Base-by-base conservation (phyloP, 805 yeast genomes). In the Vanderwaltozyma verrucispora region DNA sequence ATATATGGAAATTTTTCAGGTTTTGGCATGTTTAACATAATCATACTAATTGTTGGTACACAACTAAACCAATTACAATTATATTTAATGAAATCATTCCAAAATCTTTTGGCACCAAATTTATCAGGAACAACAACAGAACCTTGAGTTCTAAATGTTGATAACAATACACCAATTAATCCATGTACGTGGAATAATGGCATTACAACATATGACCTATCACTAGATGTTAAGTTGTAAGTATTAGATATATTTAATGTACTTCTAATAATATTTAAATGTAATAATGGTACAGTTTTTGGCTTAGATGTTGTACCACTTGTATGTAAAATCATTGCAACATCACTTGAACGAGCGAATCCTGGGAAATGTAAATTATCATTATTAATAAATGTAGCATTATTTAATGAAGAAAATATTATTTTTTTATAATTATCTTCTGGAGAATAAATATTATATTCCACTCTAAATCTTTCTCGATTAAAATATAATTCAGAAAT, bases 171-270 rank as follows among this genome's bases (percentile, higher is more conserved):
- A 40, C 82, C 80, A 44, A 78, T 69, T 33, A 80, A 60, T 0
- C 88, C 88, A 52, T 80, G 88, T 26, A 80, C 86, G 50, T 80
- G 88, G 67, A 80, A 80, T 28, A 80, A 58, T 1, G 88, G 88
- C 88, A 80, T 80, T 19, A 80, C 85, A 30, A 80, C 57, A 49
- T 77, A 78, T 2, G 80, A 65, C 23, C 70, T 54, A 51, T 80
- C 88, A 12, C 49, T 40, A 0, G 60, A 39, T 3, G 70, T 55
- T 33, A 80, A 56, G 20, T 65, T 62, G 54, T 80, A 80, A 3
- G 85, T 76, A 40, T 67, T 64, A 3, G 70, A 59, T 42, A 80
- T 77, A 62, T 80, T 80, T 19, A 54, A 44, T 57, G 77, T 73
- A 8, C 82, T 74, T 21, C 74, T 67, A 4, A 75, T 67, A 53